Percentiles rank a stretch among this genome's conserved stretches.
Evolutionary conservation across 768 basidiomycete species (phyloP).

Genomic region (Multifurca ochricompacta): DNA sequence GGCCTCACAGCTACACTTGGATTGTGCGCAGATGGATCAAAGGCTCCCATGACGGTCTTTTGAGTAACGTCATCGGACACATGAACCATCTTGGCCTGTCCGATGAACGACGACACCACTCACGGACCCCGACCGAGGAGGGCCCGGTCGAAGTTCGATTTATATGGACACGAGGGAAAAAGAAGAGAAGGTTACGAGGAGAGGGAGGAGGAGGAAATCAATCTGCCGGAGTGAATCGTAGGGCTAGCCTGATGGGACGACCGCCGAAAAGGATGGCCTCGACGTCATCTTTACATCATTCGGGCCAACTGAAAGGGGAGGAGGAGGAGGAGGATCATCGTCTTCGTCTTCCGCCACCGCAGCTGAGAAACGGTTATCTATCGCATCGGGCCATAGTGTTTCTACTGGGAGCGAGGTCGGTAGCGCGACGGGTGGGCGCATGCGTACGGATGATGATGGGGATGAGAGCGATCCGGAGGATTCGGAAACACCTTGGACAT

Average conservation of each 20-base stretch:
- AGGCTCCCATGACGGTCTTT: slow-evolving; percentile 37
- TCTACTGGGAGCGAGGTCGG: slow-evolving; percentile 14
- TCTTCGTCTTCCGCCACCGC: not conserved
- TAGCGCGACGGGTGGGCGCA: slow-evolving; percentile 2
- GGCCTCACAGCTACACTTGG: slow-evolving; percentile 61
- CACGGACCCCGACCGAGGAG: not conserved
- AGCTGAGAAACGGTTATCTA: slow-evolving; percentile 12
- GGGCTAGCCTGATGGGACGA: not conserved
- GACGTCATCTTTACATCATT: slow-evolving; percentile 2
- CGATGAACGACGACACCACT: slow-evolving; percentile 22
- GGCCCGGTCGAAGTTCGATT: slow-evolving; percentile 57
- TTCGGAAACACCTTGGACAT: slow-evolving; percentile 94
- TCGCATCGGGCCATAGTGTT: slow-evolving; percentile 12
- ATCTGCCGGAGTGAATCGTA: slow-evolving; percentile 1
- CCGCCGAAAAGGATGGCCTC: not conserved
- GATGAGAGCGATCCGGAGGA: slow-evolving; percentile 94
- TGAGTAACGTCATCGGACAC: slow-evolving; percentile 39
- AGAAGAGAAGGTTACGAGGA: slow-evolving; percentile 17
- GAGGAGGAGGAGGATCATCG: too few relatives aligned
- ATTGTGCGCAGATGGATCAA: slow-evolving; percentile 71
- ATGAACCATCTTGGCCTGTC: slow-evolving; percentile 24
- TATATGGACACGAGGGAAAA: slow-evolving; percentile 64
- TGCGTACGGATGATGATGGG: slow-evolving; percentile 39
- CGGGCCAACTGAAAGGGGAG: not conserved
- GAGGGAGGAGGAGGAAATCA: not conserved